phyloP scores from a whole-genome alignment of 345 rosid genomes.

The Raphanus raphanistrum region DNA sequence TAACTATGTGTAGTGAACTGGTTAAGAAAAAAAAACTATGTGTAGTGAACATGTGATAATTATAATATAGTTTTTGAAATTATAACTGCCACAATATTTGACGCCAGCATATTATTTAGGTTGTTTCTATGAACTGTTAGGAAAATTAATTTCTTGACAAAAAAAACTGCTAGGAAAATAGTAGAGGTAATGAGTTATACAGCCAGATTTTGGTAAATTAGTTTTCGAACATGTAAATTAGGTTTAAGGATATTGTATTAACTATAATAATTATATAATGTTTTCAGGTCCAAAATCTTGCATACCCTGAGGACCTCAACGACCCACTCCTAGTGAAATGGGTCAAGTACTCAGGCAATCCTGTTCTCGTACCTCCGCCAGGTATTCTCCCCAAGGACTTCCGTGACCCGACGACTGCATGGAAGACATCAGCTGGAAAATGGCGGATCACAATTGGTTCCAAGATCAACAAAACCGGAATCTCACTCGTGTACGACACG shows the following conservation, averaged over 20 bases:
- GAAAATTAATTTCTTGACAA: neutral
- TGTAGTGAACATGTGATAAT: neutral
- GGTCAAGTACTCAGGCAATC: slow-evolving; percentile 72
- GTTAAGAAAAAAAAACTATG: no score
- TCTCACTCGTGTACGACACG: slow-evolving; percentile 69
- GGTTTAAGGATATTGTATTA: slow-evolving; percentile 6
- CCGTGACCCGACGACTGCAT: slow-evolving; percentile 90
- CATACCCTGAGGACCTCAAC: slow-evolving; percentile 71
- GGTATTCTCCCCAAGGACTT: slow-evolving; percentile 58
- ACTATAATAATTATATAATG: neutral
- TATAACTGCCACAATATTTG: neutral
- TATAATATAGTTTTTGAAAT: neutral
- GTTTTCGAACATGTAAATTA: slow-evolving; percentile 30
- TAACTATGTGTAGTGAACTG: neutral
- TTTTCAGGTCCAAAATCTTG: slow-evolving; percentile 62
- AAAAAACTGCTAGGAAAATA: neutral
- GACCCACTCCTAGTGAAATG: slow-evolving; percentile 89
- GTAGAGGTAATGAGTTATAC: neutral
- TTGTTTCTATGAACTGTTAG: neutral
- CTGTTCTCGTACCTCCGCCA: slow-evolving; percentile 69
- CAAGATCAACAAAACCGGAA: slow-evolving; percentile 55
- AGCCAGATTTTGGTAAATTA: slow-evolving; percentile 31
- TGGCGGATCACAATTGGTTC: slow-evolving; percentile 81
- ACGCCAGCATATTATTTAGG: neutral
- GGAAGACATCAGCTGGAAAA: slow-evolving; percentile 62